Base-by-base conservation (phyloP, 805 yeast genomes). In the Wickerhamiella qilinensis region DNA sequence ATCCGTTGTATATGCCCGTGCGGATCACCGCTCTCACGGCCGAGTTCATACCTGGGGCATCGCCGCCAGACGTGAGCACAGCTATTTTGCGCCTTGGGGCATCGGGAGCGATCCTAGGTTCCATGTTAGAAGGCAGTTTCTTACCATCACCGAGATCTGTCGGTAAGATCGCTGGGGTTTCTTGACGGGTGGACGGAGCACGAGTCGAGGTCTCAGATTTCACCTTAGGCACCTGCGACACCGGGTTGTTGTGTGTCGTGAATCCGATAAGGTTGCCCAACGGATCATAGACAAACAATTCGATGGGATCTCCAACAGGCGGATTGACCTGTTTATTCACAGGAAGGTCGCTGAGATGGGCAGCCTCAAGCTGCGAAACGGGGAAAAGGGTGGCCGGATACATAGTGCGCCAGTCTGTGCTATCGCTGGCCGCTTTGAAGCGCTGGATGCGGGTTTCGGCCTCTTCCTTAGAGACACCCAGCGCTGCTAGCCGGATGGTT, bases 11-110 rank as follows among this genome's bases (percentile, higher is more conserved):
- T 46, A 91, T 83, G 45, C 94, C 94, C 2, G 95, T 74, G 51
- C 98, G 72, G 7, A 88, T 94, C 42, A 91, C 93, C 1, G 97
- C 94, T 46, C 98, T 70, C 6, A 91, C 98, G 20, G 77, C 82
- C 3, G 96, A 88, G 60, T 85, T 84, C 98, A 91, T 91, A 52
- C 99, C 99, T 22, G 93, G 98, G 38, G 97, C 81, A 57, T 91
- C 99, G 60, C 99, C 98, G 50, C 98, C 98, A 1, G 94, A 83
- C 4, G 97, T 91, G 88, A 91, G 85, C 37, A 91, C 91, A 3
- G 93, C 98, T 46, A 91, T 82, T 48, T 75, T 73, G 59, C 74
- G 54, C 28, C 48, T 46, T 19, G 44, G 49, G 20, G 35, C 41
- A 34, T 22, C 39, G 12, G 44, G 35, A 21, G 18, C 36, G 20